Evolutionary conservation across 768 basidiomycete species (phyloP).

Genomic region (Pluteus cervinus): DNA sequence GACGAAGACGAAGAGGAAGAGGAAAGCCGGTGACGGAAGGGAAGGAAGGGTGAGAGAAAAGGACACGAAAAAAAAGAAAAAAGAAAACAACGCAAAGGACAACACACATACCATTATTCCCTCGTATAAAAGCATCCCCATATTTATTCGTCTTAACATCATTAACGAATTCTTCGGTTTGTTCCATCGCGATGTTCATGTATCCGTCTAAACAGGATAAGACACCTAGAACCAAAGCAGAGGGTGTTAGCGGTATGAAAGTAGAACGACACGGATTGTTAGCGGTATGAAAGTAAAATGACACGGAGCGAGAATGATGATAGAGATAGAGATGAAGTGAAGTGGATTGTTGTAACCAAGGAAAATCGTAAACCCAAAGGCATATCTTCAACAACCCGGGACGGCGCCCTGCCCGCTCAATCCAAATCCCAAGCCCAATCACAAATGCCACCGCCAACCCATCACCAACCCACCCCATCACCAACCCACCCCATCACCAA

Average conservation of each 20-base stretch:
- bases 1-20: no score
- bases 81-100: no score
- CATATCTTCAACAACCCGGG: background rate
- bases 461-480: background rate
- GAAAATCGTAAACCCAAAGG: background rate
- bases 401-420: background rate
- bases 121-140: slow-evolving; percentile 93
- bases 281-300: background rate
- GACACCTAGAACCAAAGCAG: slow-evolving; percentile 47
- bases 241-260: background rate
- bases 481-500: slow-evolving; percentile 1
- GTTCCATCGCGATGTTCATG: slow-evolving; percentile 98
- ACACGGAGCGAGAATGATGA: no score
- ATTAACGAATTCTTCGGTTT: slow-evolving; percentile 93
- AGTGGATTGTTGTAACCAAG: no score
- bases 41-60: no score
- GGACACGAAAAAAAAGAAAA: no score
- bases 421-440: no score
- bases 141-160: slow-evolving; percentile 84
- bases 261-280: background rate
- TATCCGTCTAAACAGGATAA: slow-evolving; percentile 96
- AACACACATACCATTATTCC: slow-evolving; percentile 70
- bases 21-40: no score
- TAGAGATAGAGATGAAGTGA: no score
- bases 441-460: no score